A percentile compares a stretch with the other conserved stretches of the same genome.
phyloP scores from a whole-genome alignment of 2,329 filamentous ascomycete species.

The Aspergillus texensis region DNA sequence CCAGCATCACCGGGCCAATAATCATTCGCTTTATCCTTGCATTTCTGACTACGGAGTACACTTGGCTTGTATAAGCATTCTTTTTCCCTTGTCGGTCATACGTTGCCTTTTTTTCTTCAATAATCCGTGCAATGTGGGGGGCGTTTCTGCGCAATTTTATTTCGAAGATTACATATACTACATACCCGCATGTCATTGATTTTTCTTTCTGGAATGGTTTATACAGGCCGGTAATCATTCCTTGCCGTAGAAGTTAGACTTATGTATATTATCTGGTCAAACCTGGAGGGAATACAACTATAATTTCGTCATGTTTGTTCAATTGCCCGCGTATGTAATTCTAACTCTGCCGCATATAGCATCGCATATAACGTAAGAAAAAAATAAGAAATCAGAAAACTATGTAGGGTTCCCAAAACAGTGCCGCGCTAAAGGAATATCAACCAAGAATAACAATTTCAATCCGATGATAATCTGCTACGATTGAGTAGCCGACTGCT shows the following conservation, averaged over 20 bases:
- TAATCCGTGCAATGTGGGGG: conserved; percentile 5
- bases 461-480: background rate
- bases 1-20: conserved; percentile 37
- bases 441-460: background rate
- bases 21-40: background rate
- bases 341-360: background rate
- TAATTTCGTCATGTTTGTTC: background rate
- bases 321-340: background rate
- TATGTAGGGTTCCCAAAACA: background rate
- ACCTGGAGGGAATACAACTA: background rate
- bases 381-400: background rate
- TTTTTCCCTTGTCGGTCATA: conserved; percentile 9
- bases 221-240: conserved; percentile 4
- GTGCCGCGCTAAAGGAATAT: background rate
- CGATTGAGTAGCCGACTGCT: conserved; percentile 27
- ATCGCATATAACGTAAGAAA: background rate
- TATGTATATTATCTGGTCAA: conserved; percentile 7
- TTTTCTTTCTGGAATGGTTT: background rate
- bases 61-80: background rate
- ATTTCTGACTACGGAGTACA: background rate
- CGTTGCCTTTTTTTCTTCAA: background rate
- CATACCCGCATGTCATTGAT: conserved; percentile 5
- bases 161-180: conserved; percentile 12
- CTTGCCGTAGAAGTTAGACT: conserved; percentile 6
- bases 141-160: conserved; percentile 10